Evolutionary conservation across 2,329 filamentous ascomycete genomes (phyloP), one percentile per base, ranked within the genome.

Genomic region (Daldinia sp.): DNA sequence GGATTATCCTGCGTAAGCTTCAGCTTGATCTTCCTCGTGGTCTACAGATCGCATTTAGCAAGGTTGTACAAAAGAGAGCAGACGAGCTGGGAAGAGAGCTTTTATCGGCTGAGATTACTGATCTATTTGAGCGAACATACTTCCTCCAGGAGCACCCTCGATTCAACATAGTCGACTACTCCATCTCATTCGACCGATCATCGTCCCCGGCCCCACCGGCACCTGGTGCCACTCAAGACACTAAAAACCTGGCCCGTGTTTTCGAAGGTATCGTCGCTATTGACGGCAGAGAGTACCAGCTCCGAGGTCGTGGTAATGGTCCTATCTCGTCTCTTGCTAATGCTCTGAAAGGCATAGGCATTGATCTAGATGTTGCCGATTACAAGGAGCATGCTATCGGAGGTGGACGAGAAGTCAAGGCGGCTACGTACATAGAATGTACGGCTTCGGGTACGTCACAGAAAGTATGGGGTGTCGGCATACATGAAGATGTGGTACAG

Each of bases 331-430:
- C 91, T 66, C 80, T 98, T 73, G 92, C 92, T 1, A 89, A 93
- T 71, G 94, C 94, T 13, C 84, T 99, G 41, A 86, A 87, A 70
- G 83, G 83, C 13, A 80, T 98, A 30, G 92, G 92, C 61, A 90
- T 98, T 67, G 90, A 96, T 73, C 82, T 98, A 21, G 94, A 98
- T 74, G 93, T 98, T 52, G 87, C 89, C 45, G 93, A 97, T 77
- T 98, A 98, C 83, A 97, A 96, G 82, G 95, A 98, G 78, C 94
- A 98, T 79, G 90, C 94, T 25, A 93, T 98, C 70, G 93, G 93
- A 68, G 83, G 84, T 52, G 92, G 92, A 64, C 86, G 88, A 59
- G 87, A 93, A 64, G 92, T 94, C 69, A 96, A 96, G 81, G 94
- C 94, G n/a, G 94, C 93, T 1, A 92, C 94, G 1, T 98, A 96